Conservation (phyloP, 371 early-diverging fungal genomes). For the Circinella minor region DNA sequence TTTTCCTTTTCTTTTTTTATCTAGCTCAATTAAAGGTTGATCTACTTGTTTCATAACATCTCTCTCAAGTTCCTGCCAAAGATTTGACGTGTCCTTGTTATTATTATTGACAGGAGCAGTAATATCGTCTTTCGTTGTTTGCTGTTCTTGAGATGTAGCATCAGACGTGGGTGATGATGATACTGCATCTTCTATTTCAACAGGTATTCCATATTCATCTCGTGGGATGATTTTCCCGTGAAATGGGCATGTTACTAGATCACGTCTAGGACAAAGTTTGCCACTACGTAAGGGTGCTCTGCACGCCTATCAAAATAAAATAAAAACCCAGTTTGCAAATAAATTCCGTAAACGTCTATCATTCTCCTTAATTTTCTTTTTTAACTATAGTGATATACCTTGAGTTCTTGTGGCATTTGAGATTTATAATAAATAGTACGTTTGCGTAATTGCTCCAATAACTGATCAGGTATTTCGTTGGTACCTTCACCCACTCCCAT, state of each 20-base stretch:
- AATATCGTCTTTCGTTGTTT: no score
- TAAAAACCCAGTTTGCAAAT: background rate
- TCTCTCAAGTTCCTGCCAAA: slow-evolving; percentile 63
- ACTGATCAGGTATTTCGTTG: slow-evolving; percentile 58
- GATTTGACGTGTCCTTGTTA: background rate
- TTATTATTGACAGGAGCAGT: no score
- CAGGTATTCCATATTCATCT: slow-evolving; percentile 53
- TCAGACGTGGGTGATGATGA: background rate
- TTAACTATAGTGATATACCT: slow-evolving; percentile 25
- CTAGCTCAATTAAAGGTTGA: slow-evolving; percentile 32
- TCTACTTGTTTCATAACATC: slow-evolving; percentile 59
- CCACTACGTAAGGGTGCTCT: slow-evolving; percentile 71
- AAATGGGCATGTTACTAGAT: slow-evolving; percentile 73
- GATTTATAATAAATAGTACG: slow-evolving; percentile 54
- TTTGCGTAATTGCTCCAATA: slow-evolving; percentile 57
- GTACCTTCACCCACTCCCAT: slow-evolving; percentile 70
- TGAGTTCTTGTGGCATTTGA: slow-evolving; percentile 41
- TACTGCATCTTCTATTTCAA: background rate
- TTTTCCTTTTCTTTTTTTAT: slow-evolving; percentile 24
- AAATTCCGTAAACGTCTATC: slow-evolving; percentile 8
- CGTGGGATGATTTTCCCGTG: slow-evolving; percentile 74
- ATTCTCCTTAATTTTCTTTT: background rate
- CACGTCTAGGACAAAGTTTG: slow-evolving; percentile 69
- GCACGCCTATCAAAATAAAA: slow-evolving; percentile 48
- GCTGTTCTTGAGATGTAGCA: no score